Conservation (phyloP, 2,329 filamentous ascomycete genomes). For the Cladophialophora exuberans region DNA sequence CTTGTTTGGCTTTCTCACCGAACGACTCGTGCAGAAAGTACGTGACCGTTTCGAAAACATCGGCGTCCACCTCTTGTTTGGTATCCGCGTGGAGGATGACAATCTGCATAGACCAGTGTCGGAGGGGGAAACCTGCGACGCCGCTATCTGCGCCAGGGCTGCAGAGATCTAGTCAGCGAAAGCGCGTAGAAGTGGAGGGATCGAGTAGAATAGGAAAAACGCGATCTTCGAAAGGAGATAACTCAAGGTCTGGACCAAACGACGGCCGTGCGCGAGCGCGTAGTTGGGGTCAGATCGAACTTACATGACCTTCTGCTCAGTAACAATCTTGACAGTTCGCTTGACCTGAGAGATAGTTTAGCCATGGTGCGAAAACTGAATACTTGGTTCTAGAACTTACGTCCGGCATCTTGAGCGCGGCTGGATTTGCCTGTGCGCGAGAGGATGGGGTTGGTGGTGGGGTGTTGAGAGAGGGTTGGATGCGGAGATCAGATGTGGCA, state of each 20-base stretch:
- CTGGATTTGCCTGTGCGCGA: neutral
- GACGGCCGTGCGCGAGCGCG: too few species aligned
- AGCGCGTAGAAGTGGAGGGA: neutral
- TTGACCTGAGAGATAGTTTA: slow-evolving; percentile 60
- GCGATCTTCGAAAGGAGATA: too few species aligned
- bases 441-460: neutral
- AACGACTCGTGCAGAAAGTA: slow-evolving; percentile 96
- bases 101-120: slow-evolving; percentile 87
- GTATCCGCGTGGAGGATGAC: slow-evolving; percentile 61
- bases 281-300: slow-evolving; percentile 47
- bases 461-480: too few species aligned
- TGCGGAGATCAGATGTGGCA: slow-evolving; percentile 2
- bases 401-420: slow-evolving; percentile 28
- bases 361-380: neutral
- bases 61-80: slow-evolving; percentile 84
- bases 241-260: too few species aligned
- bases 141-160: slow-evolving; percentile 76
- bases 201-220: too few species aligned
- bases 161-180: slow-evolving; percentile 17
- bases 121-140: slow-evolving; percentile 87
- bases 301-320: slow-evolving; percentile 87
- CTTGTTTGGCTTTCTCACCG: slow-evolving; percentile 76
- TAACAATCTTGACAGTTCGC: slow-evolving; percentile 89
- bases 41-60: slow-evolving; percentile 85
- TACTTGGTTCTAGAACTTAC: slow-evolving; percentile 17